phyloP scores from a whole-genome alignment of 345 rosid species.

The Lepidium didymum region DNA sequence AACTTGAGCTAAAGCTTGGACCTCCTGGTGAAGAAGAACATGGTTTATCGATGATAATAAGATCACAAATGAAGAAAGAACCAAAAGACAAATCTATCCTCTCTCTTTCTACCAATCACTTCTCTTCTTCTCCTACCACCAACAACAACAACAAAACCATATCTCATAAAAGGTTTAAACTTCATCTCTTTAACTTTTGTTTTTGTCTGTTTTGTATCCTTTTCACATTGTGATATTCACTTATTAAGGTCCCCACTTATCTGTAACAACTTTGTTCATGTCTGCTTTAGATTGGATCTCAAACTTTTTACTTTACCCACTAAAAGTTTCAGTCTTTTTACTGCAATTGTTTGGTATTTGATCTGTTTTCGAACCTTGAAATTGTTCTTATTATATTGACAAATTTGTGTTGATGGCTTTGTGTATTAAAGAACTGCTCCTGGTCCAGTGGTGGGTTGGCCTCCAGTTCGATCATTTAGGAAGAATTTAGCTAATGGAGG shows the following conservation, averaged over 20 bases:
- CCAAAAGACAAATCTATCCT: slow-evolving; percentile 40
- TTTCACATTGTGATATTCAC: slow-evolving; percentile 40
- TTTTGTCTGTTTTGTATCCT: slow-evolving; percentile 19
- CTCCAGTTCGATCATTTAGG: slow-evolving; percentile 88
- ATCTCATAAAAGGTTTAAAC: slow-evolving; percentile 26
- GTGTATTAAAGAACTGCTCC: slow-evolving; percentile 66
- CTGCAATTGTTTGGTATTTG: neutral
- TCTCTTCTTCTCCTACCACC: slow-evolving; percentile 30
- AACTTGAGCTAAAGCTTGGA: slow-evolving; percentile 93
- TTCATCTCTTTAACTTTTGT: slow-evolving; percentile 4
- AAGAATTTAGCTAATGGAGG: slow-evolving; percentile 61
- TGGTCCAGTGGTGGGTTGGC: slow-evolving; percentile 98
- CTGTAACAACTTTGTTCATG: slow-evolving; percentile 8
- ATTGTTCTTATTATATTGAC: neutral
- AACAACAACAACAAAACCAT: slow-evolving; percentile 22
- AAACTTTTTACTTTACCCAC: neutral
- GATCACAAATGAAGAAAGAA: slow-evolving; percentile 19
- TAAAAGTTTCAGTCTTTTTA: neutral
- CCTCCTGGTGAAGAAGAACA: slow-evolving; percentile 54
- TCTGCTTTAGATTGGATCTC: slow-evolving; percentile 21
- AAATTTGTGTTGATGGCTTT: slow-evolving; percentile 4
- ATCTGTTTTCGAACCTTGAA: neutral
- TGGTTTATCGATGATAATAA: slow-evolving; percentile 22
- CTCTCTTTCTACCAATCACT: slow-evolving; percentile 32
- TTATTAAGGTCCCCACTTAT: slow-evolving; percentile 31